Base-by-base conservation (phyloP, 176 grass and related monocot genomes). In the Musa schizocarpa region DNA sequence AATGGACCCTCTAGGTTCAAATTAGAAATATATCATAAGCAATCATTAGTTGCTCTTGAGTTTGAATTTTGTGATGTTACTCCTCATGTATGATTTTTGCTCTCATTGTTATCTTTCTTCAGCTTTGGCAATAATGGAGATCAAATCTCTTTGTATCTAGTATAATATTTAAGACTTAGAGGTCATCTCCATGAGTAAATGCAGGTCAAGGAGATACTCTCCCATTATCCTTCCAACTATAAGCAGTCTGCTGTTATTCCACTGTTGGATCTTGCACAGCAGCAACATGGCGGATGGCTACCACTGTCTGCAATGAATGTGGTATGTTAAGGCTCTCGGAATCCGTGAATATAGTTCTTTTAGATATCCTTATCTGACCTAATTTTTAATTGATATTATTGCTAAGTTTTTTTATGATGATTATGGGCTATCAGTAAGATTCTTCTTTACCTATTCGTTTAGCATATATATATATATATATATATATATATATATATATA, bases 221-320 rank as follows among this genome's bases (percentile, higher is more conserved):
- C 90, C 53, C 86, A 94, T 66, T 99, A 99, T 76, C 88, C 95
- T 72, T 89, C 88, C 65, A 99, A 99, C 79, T 99, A 99, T 76
- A 99, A 94, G 88, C 95, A 94, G 78, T 99, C 95, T 62, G 90
- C 86, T 72, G 82, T 94, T 83, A 94, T 99, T 71, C 88, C 86
- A 7, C 11, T 99, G 73, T 85, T 99, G 78, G 95, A 99, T 92
- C 88, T 99, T 67, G 95, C 88, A 0, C 95, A 99, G 64, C 90
- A 94, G 77, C 90, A 94, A 70, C 86, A 99, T 86, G 90, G 95
- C 24, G 90, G 95, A 87, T 99, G 95, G 95, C 78, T 99, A 59
- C 90, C 95, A 63, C 90, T 94, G 70, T 81, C 90, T 55, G 88
- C 95, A 82, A 99, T 94, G 95, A 78, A 99, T 71, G 86, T 84